Conservation (phyloP, 192 early-diverging fungal species). For the Rhizoclosmatium globosum region DNA sequence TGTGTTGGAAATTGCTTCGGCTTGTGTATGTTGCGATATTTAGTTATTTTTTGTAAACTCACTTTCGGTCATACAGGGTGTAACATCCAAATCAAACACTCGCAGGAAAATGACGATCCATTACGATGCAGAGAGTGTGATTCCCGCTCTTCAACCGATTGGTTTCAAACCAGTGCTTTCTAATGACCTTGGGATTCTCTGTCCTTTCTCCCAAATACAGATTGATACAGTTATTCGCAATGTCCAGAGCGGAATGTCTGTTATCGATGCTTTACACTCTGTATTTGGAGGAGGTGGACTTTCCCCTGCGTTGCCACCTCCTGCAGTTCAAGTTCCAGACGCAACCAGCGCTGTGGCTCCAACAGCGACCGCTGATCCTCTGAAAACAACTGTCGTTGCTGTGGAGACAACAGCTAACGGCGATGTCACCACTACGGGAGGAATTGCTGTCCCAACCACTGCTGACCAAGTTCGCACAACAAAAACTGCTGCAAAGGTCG, state of each 20-base stretch:
- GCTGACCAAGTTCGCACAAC: background rate
- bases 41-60: no score
- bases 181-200: background rate
- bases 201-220: background rate
- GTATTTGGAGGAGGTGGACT: conserved; percentile 1
- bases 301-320: background rate
- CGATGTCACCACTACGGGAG: background rate
- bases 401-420: background rate
- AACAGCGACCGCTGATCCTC: background rate
- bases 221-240: background rate
- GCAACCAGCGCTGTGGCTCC: background rate
- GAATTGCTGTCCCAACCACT: background rate
- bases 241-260: background rate
- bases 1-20: conserved; percentile 25
- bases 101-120: background rate
- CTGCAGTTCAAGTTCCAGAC: background rate
- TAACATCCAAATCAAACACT: conserved; percentile 20
- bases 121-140: background rate
- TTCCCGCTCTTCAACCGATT: background rate
- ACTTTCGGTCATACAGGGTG: background rate
- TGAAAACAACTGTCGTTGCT: background rate
- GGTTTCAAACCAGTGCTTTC: conserved; percentile 1
- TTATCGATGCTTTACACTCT: background rate
- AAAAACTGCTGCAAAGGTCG: background rate
- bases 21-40: conserved; percentile 16